Evolutionary conservation across 2,329 filamentous ascomycete species (phyloP).

Genomic region (Tolypocladium pustulatum): DNA sequence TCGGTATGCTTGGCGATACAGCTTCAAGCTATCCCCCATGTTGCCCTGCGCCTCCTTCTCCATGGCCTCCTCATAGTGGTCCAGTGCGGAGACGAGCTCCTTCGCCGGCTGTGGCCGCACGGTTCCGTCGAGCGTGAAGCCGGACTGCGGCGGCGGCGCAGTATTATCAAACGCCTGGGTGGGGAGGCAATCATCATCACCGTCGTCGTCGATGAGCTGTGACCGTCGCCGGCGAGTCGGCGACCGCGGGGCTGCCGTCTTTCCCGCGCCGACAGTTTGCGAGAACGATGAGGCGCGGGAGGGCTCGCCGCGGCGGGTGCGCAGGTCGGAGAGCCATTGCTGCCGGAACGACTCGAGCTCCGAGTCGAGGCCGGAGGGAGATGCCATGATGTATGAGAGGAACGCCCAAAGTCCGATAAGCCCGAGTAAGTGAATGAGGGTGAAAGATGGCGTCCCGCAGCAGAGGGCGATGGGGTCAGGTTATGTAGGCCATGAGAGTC

Average conservation of each 20-base stretch:
- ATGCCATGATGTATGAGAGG: slow-evolving; percentile 4
- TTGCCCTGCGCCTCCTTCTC: slow-evolving; percentile 79
- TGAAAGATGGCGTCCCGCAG: background rate
- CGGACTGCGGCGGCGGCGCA: slow-evolving; percentile 1
- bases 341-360: slow-evolving; percentile 79
- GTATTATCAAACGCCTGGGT: slow-evolving; percentile 8
- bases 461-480: background rate
- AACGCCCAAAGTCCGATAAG: background rate
- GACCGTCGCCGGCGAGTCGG: background rate
- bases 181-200: slow-evolving; percentile 5
- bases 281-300: background rate
- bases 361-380: slow-evolving; percentile 32
- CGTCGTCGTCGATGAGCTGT: background rate
- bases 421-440: background rate
- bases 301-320: slow-evolving; percentile 17
- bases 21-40: slow-evolving; percentile 74
- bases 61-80: slow-evolving; percentile 87
- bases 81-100: slow-evolving; percentile 66
- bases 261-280: background rate
- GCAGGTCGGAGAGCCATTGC: slow-evolving; percentile 80
- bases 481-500: background rate
- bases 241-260: background rate
- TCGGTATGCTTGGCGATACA: slow-evolving; percentile 85
- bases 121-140: slow-evolving; percentile 8
- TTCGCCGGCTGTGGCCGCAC: slow-evolving; percentile 7